Conservation (phyloP, 495 filamentous ascomycete species). For the Penicillium antarcticum region DNA sequence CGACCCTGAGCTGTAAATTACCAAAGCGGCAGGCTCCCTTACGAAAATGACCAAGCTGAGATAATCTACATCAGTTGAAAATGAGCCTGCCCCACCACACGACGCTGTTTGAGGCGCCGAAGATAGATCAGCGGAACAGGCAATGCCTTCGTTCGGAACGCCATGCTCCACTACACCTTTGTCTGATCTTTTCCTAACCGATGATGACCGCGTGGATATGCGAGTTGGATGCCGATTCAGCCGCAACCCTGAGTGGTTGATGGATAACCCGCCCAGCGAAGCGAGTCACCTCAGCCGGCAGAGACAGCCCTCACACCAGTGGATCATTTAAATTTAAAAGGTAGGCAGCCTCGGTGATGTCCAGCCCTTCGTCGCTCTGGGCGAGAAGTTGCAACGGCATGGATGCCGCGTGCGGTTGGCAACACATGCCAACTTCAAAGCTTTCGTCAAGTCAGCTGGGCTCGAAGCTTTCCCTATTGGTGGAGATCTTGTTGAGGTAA, state of each 20-base stretch:
- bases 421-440: constrained; percentile 55
- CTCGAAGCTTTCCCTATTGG: constrained; percentile 57
- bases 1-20: no score
- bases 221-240: background rate
- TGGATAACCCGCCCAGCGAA: background rate
- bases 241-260: background rate
- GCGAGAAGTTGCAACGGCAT: constrained; percentile 43
- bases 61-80: no score
- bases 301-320: background rate
- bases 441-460: constrained; percentile 48
- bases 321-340: constrained; percentile 46
- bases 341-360: constrained; percentile 68
- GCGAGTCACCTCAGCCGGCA: background rate
- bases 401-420: constrained; percentile 54
- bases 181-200: background rate
- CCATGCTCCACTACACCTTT: background rate
- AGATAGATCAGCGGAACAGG: background rate
- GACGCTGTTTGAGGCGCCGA: background rate
- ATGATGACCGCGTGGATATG: background rate
- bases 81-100: background rate
- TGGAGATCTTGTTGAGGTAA: constrained; percentile 53
- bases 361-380: constrained; percentile 63
- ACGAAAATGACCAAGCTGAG: no score
- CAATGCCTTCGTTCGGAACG: background rate
- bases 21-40: no score